Conservation (phyloP, 2,329 filamentous ascomycete species). For the Alternaria sp. region DNA sequence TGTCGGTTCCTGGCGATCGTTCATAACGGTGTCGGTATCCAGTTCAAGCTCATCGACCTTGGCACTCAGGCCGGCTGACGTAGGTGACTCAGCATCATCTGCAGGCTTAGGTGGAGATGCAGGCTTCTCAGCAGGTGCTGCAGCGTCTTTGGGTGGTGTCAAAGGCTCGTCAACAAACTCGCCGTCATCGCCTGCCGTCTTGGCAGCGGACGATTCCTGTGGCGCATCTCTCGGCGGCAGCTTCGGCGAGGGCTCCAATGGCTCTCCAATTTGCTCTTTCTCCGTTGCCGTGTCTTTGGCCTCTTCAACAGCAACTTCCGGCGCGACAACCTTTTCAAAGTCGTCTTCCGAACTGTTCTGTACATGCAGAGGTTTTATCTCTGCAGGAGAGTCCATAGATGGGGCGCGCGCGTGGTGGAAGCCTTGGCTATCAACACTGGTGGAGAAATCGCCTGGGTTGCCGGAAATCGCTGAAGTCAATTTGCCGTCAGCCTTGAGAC, state of each 20-base stretch:
- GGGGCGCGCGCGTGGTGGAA: slow-evolving; percentile 59
- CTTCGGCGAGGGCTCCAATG: slow-evolving; percentile 54
- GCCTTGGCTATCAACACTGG: slow-evolving; percentile 59
- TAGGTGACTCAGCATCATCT: slow-evolving; percentile 53
- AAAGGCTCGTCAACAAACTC: slow-evolving; percentile 81
- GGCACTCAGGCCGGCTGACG: slow-evolving; percentile 61
- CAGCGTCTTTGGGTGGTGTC: slow-evolving; percentile 58
- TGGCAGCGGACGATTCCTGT: slow-evolving; percentile 32
- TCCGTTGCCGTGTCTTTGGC: slow-evolving; percentile 60
- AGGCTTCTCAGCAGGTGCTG: slow-evolving; percentile 25
- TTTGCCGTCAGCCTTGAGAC: slow-evolving; percentile 77
- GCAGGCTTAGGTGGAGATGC: slow-evolving; percentile 29
- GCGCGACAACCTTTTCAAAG: slow-evolving; percentile 83
- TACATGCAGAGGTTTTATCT: slow-evolving; percentile 74
- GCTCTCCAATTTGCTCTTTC: slow-evolving; percentile 45
- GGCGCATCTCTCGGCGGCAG: slow-evolving; percentile 42
- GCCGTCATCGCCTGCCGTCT: slow-evolving; percentile 57
- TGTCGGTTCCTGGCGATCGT: slow-evolving; percentile 32
- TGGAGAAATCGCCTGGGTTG: slow-evolving; percentile 63
- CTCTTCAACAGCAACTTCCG: slow-evolving; percentile 75
- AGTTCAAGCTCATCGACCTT: slow-evolving; percentile 65
- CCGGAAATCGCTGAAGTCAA: slow-evolving; percentile 65
- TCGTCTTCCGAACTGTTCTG: slow-evolving; percentile 87
- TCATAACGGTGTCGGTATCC: slow-evolving; percentile 63
- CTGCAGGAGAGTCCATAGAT: slow-evolving; percentile 64